phyloP scores from a whole-genome alignment of 129 eudicot species.

The Glebionis coronaria region DNA sequence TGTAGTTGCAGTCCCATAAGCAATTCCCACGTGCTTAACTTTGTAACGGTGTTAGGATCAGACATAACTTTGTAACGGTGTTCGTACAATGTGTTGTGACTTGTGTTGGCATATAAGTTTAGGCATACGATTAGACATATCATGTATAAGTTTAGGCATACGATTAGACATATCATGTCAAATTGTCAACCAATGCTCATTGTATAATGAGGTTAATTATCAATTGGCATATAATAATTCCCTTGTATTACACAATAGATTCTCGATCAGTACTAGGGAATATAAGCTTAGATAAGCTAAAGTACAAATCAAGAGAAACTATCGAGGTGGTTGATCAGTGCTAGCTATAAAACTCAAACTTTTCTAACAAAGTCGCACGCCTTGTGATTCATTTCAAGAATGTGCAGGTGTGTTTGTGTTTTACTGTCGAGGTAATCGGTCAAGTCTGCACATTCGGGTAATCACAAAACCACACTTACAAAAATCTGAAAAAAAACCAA shows the following conservation, averaged over 20 bases:
- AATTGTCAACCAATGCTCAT: neutral
- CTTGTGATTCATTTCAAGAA: no score
- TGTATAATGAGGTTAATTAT: neutral
- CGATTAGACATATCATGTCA: no score
- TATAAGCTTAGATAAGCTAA: constrained; percentile 11
- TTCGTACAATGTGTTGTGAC: no score
- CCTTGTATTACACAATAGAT: constrained; percentile 9
- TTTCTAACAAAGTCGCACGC: neutral
- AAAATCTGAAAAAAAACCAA: neutral
- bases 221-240: neutral
- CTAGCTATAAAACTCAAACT: neutral
- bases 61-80: no score
- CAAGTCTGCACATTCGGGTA: neutral
- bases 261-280: constrained; percentile 18
- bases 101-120: no score
- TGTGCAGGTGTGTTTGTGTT: no score
- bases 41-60: no score
- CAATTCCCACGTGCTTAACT: no score
- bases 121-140: no score
- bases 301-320: neutral
- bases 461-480: neutral
- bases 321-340: constrained; percentile 6
- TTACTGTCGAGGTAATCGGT: no score
- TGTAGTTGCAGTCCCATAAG: no score
- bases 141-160: no score